These are phyloP conservation scores for Mayamaea pseudoterrestris DNA, from an alignment of 108 stramenopile genomes.

Conservation along the genomic window DNA sequence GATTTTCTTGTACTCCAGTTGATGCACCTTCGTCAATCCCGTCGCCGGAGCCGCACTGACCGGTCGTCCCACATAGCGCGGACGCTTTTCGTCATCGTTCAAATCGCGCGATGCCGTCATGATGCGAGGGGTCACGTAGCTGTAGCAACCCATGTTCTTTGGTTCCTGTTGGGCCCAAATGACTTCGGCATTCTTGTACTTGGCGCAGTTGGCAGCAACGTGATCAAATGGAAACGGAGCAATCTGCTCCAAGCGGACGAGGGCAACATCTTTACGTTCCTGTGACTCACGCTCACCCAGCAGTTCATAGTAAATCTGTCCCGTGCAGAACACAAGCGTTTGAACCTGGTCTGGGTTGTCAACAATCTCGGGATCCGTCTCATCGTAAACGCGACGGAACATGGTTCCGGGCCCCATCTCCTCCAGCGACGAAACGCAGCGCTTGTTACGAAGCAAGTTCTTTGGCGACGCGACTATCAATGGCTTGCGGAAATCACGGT, in stretches of 20 bases:
- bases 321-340: constrained; percentile 90
- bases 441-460: constrained; percentile 87
- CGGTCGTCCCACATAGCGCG: constrained; percentile 87
- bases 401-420: constrained; percentile 88
- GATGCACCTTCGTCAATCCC: constrained; percentile 85
- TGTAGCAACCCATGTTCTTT: constrained; percentile 79
- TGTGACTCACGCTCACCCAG: constrained; percentile 76
- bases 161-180: constrained; percentile 95
- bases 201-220: constrained; percentile 60
- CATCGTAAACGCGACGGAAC: constrained; percentile 79
- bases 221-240: constrained; percentile 97
- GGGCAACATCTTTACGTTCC: constrained; percentile 79
- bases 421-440: constrained; percentile 74
- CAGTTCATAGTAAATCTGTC: constrained; percentile 98
- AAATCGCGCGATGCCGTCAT: constrained; percentile 92
- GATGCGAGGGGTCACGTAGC: constrained; percentile 81
- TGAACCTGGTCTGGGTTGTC: constrained; percentile 75
- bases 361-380: constrained; percentile 55
- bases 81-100: constrained; percentile 79
- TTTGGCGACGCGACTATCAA: constrained; percentile 95
- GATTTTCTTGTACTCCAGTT: constrained; percentile 74
- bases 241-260: constrained; percentile 95
- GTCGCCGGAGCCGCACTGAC: constrained; percentile 95
- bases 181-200: constrained; percentile 89
- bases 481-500: constrained; percentile 99